These are phyloP conservation scores for Blepharisma stoltei DNA, from an alignment of 73 alveolate species.

Conservation along the genomic window DNA sequence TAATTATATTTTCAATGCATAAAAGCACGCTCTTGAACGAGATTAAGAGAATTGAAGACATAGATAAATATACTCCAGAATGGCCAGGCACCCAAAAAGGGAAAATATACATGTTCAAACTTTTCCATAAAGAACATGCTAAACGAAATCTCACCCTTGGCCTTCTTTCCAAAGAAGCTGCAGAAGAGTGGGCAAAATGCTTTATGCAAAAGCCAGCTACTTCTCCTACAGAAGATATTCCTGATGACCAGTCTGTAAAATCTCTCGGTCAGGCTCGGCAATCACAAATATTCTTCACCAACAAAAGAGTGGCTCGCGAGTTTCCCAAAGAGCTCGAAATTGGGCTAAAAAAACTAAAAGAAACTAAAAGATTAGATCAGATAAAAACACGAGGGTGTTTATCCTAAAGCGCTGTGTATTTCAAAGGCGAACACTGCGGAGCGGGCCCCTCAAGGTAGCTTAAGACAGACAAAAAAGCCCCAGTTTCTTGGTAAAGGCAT, in stretches of 20 bases:
- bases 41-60: neutral
- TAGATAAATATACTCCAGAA: neutral
- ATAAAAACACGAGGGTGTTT: too few species aligned
- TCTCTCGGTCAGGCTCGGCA: neutral
- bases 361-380: too few species aligned
- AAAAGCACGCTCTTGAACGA: too few species aligned
- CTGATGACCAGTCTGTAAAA: constrained; percentile 2
- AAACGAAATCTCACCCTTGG: neutral
- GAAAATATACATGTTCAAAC: neutral
- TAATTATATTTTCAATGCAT: too few species aligned
- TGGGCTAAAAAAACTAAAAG: neutral
- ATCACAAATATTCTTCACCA: neutral
- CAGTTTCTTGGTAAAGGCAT: too few species aligned
- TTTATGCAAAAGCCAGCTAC: constrained; percentile 5
- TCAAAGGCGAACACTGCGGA: too few species aligned
- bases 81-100: neutral
- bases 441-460: too few species aligned
- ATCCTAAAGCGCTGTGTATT: too few species aligned
- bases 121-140: constrained; percentile 6
- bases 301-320: neutral
- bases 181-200: constrained; percentile 24
- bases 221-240: neutral
- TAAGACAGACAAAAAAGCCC: too few species aligned
- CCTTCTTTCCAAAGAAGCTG: constrained; percentile 21
- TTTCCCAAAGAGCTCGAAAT: neutral